Evolutionary conservation across 352 stramenopile genomes (phyloP).

Genomic region (Aphanomyces cochlioides): DNA sequence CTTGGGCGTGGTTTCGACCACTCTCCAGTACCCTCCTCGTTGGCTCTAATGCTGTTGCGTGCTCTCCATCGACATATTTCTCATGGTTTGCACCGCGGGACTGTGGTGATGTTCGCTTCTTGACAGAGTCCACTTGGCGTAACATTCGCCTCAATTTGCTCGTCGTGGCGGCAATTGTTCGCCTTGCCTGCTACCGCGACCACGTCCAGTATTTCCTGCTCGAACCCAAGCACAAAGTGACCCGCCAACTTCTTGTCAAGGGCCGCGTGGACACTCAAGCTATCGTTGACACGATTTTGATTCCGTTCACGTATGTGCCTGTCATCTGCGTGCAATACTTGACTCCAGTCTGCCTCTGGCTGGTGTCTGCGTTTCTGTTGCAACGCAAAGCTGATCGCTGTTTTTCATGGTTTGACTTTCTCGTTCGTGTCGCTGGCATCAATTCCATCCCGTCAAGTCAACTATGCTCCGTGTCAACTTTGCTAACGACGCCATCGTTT

Average conservation of each 20-base stretch:
- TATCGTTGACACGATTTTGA: slow-evolving; percentile 62
- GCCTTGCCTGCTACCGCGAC: slow-evolving; percentile 51
- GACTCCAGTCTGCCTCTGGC: slow-evolving; percentile 44
- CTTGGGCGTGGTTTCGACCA: slow-evolving; percentile 52
- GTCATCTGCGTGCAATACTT: slow-evolving; percentile 78
- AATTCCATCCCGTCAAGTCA: slow-evolving; percentile 30
- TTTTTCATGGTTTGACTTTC: slow-evolving; percentile 41
- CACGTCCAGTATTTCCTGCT: slow-evolving; percentile 78
- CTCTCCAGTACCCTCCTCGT: slow-evolving; percentile 50
- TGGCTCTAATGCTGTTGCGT: slow-evolving; percentile 35
- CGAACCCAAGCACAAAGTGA: slow-evolving; percentile 65
- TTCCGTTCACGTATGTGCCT: slow-evolving; percentile 80
- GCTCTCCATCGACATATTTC: slow-evolving; percentile 41
- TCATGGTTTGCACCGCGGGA: slow-evolving; percentile 42
- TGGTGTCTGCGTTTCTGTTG: slow-evolving; percentile 49
- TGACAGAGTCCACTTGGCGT: slow-evolving; percentile 59
- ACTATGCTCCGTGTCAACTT: slow-evolving; percentile 30
- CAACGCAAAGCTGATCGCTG: slow-evolving; percentile 53
- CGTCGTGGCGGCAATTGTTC: slow-evolving; percentile 45
- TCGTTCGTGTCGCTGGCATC: slow-evolving; percentile 8
- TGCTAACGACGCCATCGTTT: slow-evolving; percentile 20
- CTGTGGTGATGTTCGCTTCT: slow-evolving; percentile 40
- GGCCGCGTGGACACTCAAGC: slow-evolving; percentile 55
- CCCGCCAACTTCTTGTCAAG: slow-evolving; percentile 46
- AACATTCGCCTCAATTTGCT: slow-evolving; percentile 50